Conservation (phyloP, 2,329 filamentous ascomycete genomes). For the Cladosporium sp. region DNA sequence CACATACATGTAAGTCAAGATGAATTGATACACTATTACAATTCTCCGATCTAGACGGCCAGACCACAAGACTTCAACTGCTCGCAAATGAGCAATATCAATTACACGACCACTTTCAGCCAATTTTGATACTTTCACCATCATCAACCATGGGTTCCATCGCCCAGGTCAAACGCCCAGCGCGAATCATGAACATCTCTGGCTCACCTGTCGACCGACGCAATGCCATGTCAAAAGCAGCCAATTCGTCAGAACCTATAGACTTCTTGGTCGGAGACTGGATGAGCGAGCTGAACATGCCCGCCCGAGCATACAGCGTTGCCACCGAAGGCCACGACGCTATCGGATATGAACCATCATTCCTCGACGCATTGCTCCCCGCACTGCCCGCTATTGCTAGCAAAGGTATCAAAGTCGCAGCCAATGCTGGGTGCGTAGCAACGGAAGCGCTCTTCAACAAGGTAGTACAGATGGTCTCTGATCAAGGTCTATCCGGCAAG, state of each 20-base stretch:
- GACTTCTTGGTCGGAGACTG: slow-evolving; percentile 55
- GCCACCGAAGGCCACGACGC: slow-evolving; percentile 32
- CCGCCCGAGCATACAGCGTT: slow-evolving; percentile 26
- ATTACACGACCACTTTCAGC: background rate
- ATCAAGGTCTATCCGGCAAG: slow-evolving; percentile 38
- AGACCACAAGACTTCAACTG: background rate
- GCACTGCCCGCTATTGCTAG: slow-evolving; percentile 43
- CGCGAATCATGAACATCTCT: slow-evolving; percentile 31
- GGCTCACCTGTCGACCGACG: slow-evolving; percentile 38
- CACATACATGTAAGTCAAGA: background rate
- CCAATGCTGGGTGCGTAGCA: slow-evolving; percentile 57
- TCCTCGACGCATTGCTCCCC: slow-evolving; percentile 46
- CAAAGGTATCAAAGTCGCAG: slow-evolving; percentile 51
- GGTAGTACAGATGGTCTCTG: slow-evolving; percentile 33
- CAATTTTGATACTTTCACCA: background rate
- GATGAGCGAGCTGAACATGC: slow-evolving; percentile 35
- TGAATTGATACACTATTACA: background rate
- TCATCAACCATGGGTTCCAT: background rate
- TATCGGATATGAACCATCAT: slow-evolving; percentile 44
- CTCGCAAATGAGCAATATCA: background rate
- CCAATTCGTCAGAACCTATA: slow-evolving; percentile 35
- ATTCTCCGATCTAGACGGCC: background rate
- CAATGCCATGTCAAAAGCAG: slow-evolving; percentile 31
- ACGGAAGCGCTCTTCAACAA: slow-evolving; percentile 50
- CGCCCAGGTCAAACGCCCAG: slow-evolving; percentile 20